Evolutionary conservation across 2,329 filamentous ascomycete genomes (phyloP).

Genomic region (Neofusicoccum kwambonambiense): DNA sequence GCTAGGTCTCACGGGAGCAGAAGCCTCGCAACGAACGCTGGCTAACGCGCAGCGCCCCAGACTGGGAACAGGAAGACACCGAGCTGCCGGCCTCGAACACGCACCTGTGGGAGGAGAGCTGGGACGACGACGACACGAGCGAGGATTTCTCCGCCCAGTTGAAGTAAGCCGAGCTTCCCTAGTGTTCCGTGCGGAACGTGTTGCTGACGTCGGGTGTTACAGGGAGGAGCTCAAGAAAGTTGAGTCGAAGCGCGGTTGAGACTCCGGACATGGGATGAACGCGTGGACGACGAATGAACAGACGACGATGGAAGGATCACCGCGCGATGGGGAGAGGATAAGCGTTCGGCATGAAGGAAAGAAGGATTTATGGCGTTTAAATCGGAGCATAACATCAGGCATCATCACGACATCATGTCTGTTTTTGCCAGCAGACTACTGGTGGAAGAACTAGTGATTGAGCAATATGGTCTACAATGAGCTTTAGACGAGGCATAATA

Average conservation of each 20-base stretch:
- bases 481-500: background rate
- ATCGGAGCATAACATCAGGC: background rate
- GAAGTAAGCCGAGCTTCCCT: constrained; percentile 61
- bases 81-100: constrained; percentile 74
- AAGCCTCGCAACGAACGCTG: too few species aligned
- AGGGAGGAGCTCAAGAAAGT: constrained; percentile 96
- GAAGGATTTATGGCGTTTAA: background rate
- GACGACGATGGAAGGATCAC: background rate
- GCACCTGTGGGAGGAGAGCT: constrained; percentile 99
- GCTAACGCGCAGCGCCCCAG: constrained; percentile 35
- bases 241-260: constrained; percentile 34
- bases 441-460: background rate
- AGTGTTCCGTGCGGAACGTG: too few species aligned
- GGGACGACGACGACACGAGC: constrained; percentile 96
- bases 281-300: too few species aligned
- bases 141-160: constrained; percentile 96
- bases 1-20: too few species aligned
- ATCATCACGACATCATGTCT: background rate
- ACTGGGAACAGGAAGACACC: constrained; percentile 90
- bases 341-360: background rate
- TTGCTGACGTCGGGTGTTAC: background rate
- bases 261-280: too few species aligned
- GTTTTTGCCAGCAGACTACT: background rate
- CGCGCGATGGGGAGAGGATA: background rate
- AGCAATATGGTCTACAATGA: background rate